Evolutionary conservation across 176 grass and related monocot species (phyloP), one percentile per base, ranked within the genome.

Genomic region (Puya raimondii): DNA sequence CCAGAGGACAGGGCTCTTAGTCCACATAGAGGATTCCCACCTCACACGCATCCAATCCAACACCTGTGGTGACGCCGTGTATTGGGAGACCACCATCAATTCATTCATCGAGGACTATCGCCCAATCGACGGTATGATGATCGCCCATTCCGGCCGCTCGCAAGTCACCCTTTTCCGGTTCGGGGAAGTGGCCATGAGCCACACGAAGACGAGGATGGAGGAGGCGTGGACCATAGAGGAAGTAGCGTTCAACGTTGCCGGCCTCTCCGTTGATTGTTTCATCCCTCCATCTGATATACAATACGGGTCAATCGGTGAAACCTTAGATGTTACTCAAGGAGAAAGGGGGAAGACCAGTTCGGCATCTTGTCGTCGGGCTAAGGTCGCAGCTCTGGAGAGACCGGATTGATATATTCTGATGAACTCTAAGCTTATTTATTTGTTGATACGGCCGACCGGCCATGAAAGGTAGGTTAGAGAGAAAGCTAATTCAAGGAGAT

Each of bases 1-100:
- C 85, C 89, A 91, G 65, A 84, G 76, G 49, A 91, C 89, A 17
- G 89, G 85, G 29, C 85, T 91, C 15, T 81, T 91, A 12, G 67
- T 85, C 64, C 89, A 91, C 69, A 79, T 91, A 0, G 89, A 91
- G 79, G 89, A 91, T 58, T 91, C 89, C 12, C 89, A 88, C 11
- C 85, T 91, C 73, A 76, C 83, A 11, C 50, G 89, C 11, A 88
- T 91, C 75, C 85, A 88, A 76, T 77, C 82, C 53, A 69, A 77
- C 63, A 74, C 82, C 11, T 85, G 85, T 6, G 85, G 80, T 13
- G 81, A 85, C 22, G 72, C 70, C 0, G 63, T 91, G 70, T 91
- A 82, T 63, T 91, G 85, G 85, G 89, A 91, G 73, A 91, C 89
- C 8, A 87, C 79, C 63, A 85, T 79, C 42, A 87, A 80, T 26